Base-by-base conservation (phyloP, 2,329 filamentous ascomycete species). In the Blumeriella jaapii region DNA sequence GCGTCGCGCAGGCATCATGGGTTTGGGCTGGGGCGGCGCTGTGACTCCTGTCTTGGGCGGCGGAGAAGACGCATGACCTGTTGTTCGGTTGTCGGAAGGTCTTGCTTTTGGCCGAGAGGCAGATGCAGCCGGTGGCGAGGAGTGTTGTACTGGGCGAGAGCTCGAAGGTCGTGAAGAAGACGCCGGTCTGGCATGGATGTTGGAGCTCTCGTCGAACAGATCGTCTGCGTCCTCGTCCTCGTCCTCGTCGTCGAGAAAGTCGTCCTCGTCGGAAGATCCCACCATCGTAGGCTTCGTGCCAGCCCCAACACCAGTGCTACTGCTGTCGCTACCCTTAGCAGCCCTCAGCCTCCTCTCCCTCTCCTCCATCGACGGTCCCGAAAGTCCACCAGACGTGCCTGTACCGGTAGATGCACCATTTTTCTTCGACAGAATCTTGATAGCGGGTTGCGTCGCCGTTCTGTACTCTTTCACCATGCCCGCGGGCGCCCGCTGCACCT, bases 381-480 rank as follows among this genome's bases (percentile, higher is more conserved):
- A 39, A n/a, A 45, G 32, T 3, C 38, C 40, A 6, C 41, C 44
- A 15, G 28, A 31, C n/a, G n/a, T n/a, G n/a, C 39, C 18, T 33
- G 34, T 47, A 24, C 45, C 48, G 17, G 17, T 23, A 5, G 25
- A n/a, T n/a, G n/a, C 11, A 9, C n/a, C 12, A 9, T 32, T 34
- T 16, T 14, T 34, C 10, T 26, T 33, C 8, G 60, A 61, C 30
- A 64, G 31, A 7, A 56, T 51, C 39, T 41, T 51, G 2, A 55
- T 30, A 9, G 46, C 35, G 54, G 36, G 60, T 34, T 62, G 57
- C 7, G 50, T 49, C 9, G 62, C 61, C 29, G 65, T 64, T 17
- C 64, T 60, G 30, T 67, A 60, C 32, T 73, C 69, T 31, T 66
- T 60, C 5, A 71, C 50, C 70, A 77, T 71, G 32, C 61, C 62